phyloP scores from a whole-genome alignment of 2,329 filamentous ascomycete genomes.

The Pyricularia sp. region DNA sequence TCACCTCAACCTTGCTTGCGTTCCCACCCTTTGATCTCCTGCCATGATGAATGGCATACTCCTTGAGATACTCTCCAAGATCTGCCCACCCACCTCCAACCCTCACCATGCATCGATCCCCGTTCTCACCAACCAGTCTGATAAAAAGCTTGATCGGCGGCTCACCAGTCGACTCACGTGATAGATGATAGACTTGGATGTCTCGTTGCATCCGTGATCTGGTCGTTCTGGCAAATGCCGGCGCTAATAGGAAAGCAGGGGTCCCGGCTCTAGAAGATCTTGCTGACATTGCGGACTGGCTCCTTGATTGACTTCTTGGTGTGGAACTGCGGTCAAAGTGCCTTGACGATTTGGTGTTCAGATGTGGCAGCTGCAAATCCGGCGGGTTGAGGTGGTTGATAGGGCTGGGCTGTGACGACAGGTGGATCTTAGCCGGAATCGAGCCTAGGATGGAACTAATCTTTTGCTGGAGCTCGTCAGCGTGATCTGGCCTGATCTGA shows the following conservation, averaged over 20 bases:
- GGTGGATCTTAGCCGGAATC: slow-evolving; percentile 70
- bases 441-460: slow-evolving; percentile 70
- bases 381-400: slow-evolving; percentile 48
- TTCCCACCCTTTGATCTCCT: slow-evolving; percentile 45
- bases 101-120: slow-evolving; percentile 93
- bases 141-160: slow-evolving; percentile 93
- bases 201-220: slow-evolving; percentile 46
- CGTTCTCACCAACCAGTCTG: slow-evolving; percentile 78
- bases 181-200: slow-evolving; percentile 88
- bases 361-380: slow-evolving; percentile 40
- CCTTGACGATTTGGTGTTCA: slow-evolving; percentile 19
- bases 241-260: slow-evolving; percentile 61
- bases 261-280: slow-evolving; percentile 46
- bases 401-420: slow-evolving; percentile 48
- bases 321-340: slow-evolving; percentile 6
- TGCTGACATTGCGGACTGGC: slow-evolving; percentile 36
- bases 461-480: slow-evolving; percentile 68
- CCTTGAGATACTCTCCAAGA: slow-evolving; percentile 84
- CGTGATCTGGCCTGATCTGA: slow-evolving; percentile 30
- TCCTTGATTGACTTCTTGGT: slow-evolving; percentile 27
- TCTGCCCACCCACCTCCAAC: slow-evolving; percentile 99
- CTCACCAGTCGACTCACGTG: slow-evolving; percentile 64
- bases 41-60: slow-evolving; percentile 87
- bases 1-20: slow-evolving; percentile 49
- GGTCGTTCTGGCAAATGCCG: slow-evolving; percentile 40